Conservation (phyloP, 2,329 filamentous ascomycete genomes). For the Nigrograna mackinnonii region DNA sequence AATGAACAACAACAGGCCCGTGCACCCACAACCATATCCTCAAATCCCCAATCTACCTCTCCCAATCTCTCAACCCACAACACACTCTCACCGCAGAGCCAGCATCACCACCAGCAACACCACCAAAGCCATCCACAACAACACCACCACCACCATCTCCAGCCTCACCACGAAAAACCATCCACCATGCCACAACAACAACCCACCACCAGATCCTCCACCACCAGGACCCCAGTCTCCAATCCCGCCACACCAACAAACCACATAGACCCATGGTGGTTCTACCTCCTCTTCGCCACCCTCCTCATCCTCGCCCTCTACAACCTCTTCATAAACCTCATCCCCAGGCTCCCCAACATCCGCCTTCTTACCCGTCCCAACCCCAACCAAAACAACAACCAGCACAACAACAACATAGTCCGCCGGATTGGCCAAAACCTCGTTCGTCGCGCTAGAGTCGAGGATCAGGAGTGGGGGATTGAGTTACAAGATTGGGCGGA, state of each 20-base stretch:
- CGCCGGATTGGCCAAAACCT: too few species aligned
- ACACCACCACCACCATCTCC: background rate
- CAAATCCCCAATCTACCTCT: background rate
- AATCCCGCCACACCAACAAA: background rate
- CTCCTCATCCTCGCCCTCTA: too few species aligned
- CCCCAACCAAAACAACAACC: background rate
- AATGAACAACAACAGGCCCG: too few species aligned
- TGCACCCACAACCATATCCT: too few species aligned
- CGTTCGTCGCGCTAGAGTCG: background rate
- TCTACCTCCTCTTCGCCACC: too few species aligned
- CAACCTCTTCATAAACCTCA: background rate
- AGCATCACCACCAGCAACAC: background rate
- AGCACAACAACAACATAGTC: background rate
- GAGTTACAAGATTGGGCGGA: background rate
- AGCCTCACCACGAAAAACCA: background rate
- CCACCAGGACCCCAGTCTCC: background rate
- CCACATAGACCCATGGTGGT: too few species aligned
- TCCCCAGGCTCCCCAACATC: background rate
- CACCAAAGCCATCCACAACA: background rate
- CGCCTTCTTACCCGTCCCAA: background rate
- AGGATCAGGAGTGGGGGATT: background rate
- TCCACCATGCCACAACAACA: background rate
- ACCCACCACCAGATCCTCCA: background rate
- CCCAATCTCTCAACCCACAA: background rate
- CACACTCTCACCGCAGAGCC: background rate